Evolutionary conservation across 2,329 filamentous ascomycete genomes (phyloP).

Genomic region (Paracamarosporium sp.): DNA sequence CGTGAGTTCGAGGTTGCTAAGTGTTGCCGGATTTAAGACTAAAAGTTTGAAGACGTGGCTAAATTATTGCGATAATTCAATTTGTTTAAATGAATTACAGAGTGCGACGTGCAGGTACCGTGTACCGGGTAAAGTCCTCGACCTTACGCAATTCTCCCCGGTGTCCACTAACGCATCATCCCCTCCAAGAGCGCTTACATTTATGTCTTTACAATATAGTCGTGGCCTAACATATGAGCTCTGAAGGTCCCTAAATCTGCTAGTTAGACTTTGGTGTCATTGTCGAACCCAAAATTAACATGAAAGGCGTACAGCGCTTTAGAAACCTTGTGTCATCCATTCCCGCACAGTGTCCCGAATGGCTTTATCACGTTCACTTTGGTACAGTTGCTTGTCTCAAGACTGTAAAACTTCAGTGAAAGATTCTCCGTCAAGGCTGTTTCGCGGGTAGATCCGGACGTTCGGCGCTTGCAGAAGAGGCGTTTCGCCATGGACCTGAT

Average conservation of each 20-base stretch:
- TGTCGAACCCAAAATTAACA: too few species aligned
- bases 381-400: neutral
- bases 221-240: too few species aligned
- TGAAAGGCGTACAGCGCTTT: neutral
- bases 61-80: neutral
- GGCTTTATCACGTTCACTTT: neutral
- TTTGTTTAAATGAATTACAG: neutral
- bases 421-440: neutral
- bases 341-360: neutral
- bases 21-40: neutral
- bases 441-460: neutral
- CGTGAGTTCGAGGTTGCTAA: neutral
- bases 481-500: neutral
- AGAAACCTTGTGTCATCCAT: neutral
- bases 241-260: too few species aligned
- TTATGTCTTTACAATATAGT: too few species aligned
- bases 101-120: neutral
- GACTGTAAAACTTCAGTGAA: neutral
- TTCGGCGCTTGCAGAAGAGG: neutral
- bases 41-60: neutral
- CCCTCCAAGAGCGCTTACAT: too few species aligned
- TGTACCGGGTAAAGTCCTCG: conserved; percentile 1
- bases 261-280: too few species aligned
- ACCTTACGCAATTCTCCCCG: neutral
- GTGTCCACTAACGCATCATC: too few species aligned